Base-by-base conservation (phyloP, 2,329 filamentous ascomycete species). In the Botrytis pseudocinerea region DNA sequence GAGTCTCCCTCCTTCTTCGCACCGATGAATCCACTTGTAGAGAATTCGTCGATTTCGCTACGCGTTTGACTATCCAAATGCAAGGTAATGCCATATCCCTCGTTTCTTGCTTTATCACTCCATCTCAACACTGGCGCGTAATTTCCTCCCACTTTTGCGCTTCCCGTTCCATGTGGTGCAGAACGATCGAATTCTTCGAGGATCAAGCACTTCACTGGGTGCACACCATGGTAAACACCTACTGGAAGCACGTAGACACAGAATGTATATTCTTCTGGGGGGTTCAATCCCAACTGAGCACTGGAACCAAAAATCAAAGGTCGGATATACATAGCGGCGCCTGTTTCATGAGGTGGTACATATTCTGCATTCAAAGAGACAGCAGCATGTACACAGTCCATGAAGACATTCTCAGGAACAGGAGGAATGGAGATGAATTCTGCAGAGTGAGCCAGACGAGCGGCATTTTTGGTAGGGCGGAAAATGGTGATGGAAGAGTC, bases 121-220 rank as follows among this genome's bases (percentile, higher is more conserved):
- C 93, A 94, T 72, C 92, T 87, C 79, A 98, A 83, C 8, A 98
- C 95, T 4, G 95, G 95, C 16, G 95, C 95, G 81, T 98, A 98
- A 84, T 98, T 98, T 22, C 95, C 96, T 40, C 96, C 95, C 4
- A 98, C 88, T 84, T 98, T 98, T n/a, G 94, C 95, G 75, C 90
- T 91, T 0, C 95, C 95, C 0, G 93, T 97, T 0, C 95, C 95
- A 78, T 94, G 90, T 1, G 96, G 95, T n/a, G 95, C 95, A 0
- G 95, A 89, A 44, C 95, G 93, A 82, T 98, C 95, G 81, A 98
- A 98, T 44, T 96, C 92, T 79, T 98, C 95, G 4, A 98, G 87
- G 74, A 98, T 92, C 70, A 98, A 84, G 2, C 92, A 93, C 79
- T 92, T 91, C n/a, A 97, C 94, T 0, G 95, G 93, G 78, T 94